Base-by-base conservation (phyloP, 1,284 basidiomycete genomes). In the Exobasidium cylindrosporum region DNA sequence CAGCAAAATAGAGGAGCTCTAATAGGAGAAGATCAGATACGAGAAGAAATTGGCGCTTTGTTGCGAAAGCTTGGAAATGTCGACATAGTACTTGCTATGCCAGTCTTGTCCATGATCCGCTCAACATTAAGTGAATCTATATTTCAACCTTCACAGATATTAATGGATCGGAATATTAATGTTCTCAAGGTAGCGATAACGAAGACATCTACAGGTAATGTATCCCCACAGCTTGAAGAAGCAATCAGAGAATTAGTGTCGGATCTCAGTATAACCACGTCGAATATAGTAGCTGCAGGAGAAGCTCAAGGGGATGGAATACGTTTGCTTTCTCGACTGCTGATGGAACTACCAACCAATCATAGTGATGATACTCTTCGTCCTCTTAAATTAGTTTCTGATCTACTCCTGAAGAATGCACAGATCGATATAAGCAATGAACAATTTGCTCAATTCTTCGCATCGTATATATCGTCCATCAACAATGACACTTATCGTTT, bases 251-350 rank as follows among this genome's bases (percentile, higher is more conserved):
- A 58, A 11, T 26, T 58, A 14, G 57, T 47, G 1, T 7, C 13
- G 29, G 57, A 58, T 47, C 17, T 53, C 4, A 53, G n/a, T 7
- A 30, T 46, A n/a, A 53, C 57, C 11, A 47, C 57, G 10, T 46
- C 57, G 4, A 58, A 58, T 47, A 23, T 58, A 2, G 30, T 58
- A 23, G 53, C 40, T 30, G 14, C 53, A 13, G 47, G 47, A 24
- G 47, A 50, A 24, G n/a, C 47, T 21, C n/a, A 24, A 6, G 47
- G 26, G 26, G 21, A 50, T 13, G 47, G 47, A 2, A 50, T 50
- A 2, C 4, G 3, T 50, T 24, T 50, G 5, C 47, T 50, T 4
- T 24, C 13, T 50, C 47, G 14, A 24, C n/a, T 50, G n/a, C 21
- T 50, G 5, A 50, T 24, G 26, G 47, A 50, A 24, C 14, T 26